A percentile compares a stretch with the other conserved stretches of the same genome.
These are phyloP conservation scores for Myxozyma sirexii DNA, from an alignment of 805 yeast genomes.

Conservation along the genomic window DNA sequence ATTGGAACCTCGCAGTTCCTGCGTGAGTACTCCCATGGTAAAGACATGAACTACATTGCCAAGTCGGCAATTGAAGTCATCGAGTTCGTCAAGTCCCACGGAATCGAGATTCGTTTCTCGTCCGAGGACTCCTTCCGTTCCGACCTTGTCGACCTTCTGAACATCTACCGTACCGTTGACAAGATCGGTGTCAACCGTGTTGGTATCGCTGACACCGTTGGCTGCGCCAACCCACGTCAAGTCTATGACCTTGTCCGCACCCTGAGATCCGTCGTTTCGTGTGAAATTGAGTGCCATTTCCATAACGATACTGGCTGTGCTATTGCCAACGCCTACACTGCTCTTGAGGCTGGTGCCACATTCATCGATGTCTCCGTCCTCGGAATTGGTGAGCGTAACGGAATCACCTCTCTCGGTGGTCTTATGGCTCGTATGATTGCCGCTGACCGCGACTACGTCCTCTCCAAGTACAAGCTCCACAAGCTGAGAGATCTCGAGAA, in stretches of 20 bases:
- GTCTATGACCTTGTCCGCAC: constrained; percentile 96
- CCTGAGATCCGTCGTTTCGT: constrained; percentile 85
- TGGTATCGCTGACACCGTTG: constrained; percentile 99
- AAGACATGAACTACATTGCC: constrained; percentile 97
- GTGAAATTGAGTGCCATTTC: constrained; percentile 98
- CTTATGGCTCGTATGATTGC: constrained; percentile 99
- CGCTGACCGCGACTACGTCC: constrained; percentile 94
- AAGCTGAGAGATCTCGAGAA: constrained; percentile 94
- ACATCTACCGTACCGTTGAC: constrained; percentile 94
- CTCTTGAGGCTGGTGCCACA: constrained; percentile 95
- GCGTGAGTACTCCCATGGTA: constrained; percentile 94
- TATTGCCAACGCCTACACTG: constrained; percentile 97
- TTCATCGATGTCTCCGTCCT: constrained; percentile 92
- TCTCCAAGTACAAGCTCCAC: constrained; percentile 91
- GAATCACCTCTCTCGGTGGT: constrained; percentile 96
- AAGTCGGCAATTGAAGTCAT: constrained; percentile 95
- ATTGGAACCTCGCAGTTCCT: constrained; percentile 96
- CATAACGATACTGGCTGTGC: constrained; percentile 99
- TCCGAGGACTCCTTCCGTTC: constrained; percentile 98
- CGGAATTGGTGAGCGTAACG: constrained; percentile 99
- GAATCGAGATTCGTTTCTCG: constrained; percentile 94
- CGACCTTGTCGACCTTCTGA: constrained; percentile 90
- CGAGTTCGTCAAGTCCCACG: constrained; percentile 94
- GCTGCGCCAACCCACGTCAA: constrained; percentile 98
- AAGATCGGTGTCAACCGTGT: constrained; percentile 98